Base-by-base conservation (phyloP, 2,329 filamentous ascomycete genomes). In the Phyllosticta citrichinensis region DNA sequence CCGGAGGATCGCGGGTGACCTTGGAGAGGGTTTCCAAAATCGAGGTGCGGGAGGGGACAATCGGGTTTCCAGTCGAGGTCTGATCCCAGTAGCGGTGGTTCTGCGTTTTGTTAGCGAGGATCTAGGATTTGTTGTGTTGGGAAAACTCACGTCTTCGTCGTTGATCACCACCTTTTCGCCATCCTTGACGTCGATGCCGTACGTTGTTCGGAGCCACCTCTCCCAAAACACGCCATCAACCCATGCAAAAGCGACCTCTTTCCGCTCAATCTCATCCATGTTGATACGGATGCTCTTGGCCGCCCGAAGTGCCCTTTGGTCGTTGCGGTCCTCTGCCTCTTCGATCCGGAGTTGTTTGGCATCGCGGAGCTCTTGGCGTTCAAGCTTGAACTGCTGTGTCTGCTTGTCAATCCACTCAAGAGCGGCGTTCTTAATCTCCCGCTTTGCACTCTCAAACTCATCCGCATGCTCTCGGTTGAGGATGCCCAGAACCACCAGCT, bases 331-430 rank as follows among this genome's bases (percentile, higher is more conserved):
- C 72, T 97, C 88, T 4, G 94, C 95, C 74, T 99, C 94, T 73
- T 99, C 94, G 60, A 99, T 94, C 55, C 93, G 86, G 64, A 97
- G 80, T 73, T 97, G 91, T 79, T 99, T 99, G 5, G 91, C 87
- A 73, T 97, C 92, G 58, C 94, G 87, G 56, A 97, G 81, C 74
- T 96, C 94, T 77, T 97, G 91, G 62, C 93, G 83, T 75, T 97
- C 93, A 17, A 95, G 84, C 73, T 96, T 90, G 80, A 96, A 97
- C 50, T 91, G 82, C 67, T 93, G 87, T 19, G 90, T 88, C 75
- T 97, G 90, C 77, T 95, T 94, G 73, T 97, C 93, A 83, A 97
- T 96, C 92, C 94, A 99, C 74, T 97, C 94, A 63, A 92, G 83
- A 9, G 94, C 94, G 1, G 94, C 94, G 66, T 88, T 93, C 82